These are phyloP conservation scores for Candida glaebosa DNA, from an alignment of 805 yeast genomes.

Conservation along the genomic window DNA sequence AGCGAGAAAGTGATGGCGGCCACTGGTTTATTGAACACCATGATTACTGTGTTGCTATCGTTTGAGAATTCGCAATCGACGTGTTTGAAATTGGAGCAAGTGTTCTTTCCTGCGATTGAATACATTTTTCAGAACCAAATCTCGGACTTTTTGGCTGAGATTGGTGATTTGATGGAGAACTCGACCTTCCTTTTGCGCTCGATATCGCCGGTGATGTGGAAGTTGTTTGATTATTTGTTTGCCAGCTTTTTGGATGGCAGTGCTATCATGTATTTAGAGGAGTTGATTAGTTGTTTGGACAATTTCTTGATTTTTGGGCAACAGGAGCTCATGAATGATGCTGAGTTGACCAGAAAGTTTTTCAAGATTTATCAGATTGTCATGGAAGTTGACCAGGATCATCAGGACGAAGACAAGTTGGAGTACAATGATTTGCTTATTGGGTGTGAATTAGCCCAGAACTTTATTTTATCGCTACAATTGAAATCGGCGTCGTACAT, in stretches of 20 bases:
- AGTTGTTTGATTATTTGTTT: slow-evolving; percentile 50
- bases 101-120: slow-evolving; percentile 65
- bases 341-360: slow-evolving; percentile 25
- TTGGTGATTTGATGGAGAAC: slow-evolving; percentile 64
- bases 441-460: slow-evolving; percentile 64
- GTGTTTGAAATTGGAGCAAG: slow-evolving; percentile 60
- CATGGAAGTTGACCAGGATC: slow-evolving; percentile 13
- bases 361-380: slow-evolving; percentile 47
- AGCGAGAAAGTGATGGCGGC: slow-evolving; percentile 82
- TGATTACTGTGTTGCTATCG: slow-evolving; percentile 75
- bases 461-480: slow-evolving; percentile 57
- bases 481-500: slow-evolving; percentile 42
- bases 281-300: slow-evolving; percentile 67
- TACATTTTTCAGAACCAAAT: slow-evolving; percentile 63
- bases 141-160: slow-evolving; percentile 73
- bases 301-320: slow-evolving; percentile 61
- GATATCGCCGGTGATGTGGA: slow-evolving; percentile 71
- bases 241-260: slow-evolving; percentile 28
- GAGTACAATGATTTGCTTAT: slow-evolving; percentile 54
- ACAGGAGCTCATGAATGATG: slow-evolving; percentile 36
- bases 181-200: slow-evolving; percentile 35
- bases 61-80: slow-evolving; percentile 76
- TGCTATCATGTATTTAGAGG: slow-evolving; percentile 70
- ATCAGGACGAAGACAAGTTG: slow-evolving; percentile 42
- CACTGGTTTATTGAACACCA: slow-evolving; percentile 73